Base-by-base conservation (phyloP, 1,284 basidiomycete species). In the Somion occarium region DNA sequence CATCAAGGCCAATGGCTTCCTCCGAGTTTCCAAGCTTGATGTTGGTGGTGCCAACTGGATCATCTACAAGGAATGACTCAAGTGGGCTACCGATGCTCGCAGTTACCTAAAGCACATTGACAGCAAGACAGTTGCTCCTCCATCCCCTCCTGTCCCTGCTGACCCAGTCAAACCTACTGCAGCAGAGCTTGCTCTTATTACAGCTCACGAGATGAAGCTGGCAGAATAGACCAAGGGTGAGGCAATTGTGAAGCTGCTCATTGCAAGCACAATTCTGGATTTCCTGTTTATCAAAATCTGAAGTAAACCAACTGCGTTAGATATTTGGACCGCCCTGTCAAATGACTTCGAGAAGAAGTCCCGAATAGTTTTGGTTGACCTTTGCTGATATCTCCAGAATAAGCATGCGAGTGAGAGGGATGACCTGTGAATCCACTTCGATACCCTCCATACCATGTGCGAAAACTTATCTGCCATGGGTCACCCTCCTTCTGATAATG, bases 391-490 rank as follows among this genome's bases (percentile, higher is more conserved):
- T 18, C 57, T 64, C 13, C 56, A 60, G 37, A 56, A 60, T 11
- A 39, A 43, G 22, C 11, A 38, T 2, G 63, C 54, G 49, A 20
- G 20, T 0, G 60, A 63, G 2, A 51, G 48, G 26, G 57, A 53
- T 4, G 55, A 64, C 43, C 52, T 63, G 2, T 44, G 49, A 12
- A 25, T 41, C 0, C 61, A 64, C 44, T 55, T 64, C 20, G 42
- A 53, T 3, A 54, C 50, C n/a, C 38, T 64, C 23, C 18, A 22
- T 4, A 46, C 34, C 11, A 48, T 64, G 50, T 44, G 46, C 1
- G 59, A 64, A 19, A 48, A 62, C 12, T 52, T 64, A 1, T 51
- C 57, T 3, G 53, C 58, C 0, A 59, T 62, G 56, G 57, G 59
- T 5, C 48, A 50, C 1, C 22, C 53, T 1, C 42, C 55, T 5